These are phyloP conservation scores for Hygrocybe coccinea DNA, from an alignment of 768 basidiomycete species.

Conservation along the genomic window DNA sequence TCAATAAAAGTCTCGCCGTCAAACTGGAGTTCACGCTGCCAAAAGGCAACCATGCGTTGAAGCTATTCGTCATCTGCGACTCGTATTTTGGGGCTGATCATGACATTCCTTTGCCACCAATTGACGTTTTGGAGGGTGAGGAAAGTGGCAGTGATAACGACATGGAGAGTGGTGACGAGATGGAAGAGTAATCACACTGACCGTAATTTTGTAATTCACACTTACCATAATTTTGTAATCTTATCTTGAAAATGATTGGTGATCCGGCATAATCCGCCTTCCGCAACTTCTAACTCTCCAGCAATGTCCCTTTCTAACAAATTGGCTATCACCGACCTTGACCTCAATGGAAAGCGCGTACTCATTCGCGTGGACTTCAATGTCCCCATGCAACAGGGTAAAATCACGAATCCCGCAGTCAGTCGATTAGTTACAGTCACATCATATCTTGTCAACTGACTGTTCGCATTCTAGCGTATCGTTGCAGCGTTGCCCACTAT, in stretches of 20 bases:
- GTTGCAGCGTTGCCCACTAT: slow-evolving; percentile 95
- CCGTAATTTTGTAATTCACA: no score
- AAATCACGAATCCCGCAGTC: slow-evolving; percentile 95
- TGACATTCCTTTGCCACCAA: slow-evolving; percentile 74
- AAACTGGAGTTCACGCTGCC: slow-evolving; percentile 88
- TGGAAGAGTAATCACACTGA: slow-evolving; percentile 3
- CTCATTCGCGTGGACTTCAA: slow-evolving; percentile 97
- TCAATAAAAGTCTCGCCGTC: slow-evolving; percentile 77
- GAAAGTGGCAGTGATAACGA: slow-evolving; percentile 80
- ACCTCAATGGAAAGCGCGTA: slow-evolving; percentile 82
- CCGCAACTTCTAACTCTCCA: no score
- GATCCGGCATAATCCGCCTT: no score
- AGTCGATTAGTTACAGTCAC: slow-evolving; percentile 29
- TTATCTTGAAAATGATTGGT: no score
- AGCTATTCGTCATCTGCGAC: slow-evolving; percentile 90
- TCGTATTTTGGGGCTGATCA: slow-evolving; percentile 90
- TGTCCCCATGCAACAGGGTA: slow-evolving; percentile 84
- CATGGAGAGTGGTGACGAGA: slow-evolving; percentile 61
- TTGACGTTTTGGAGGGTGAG: slow-evolving; percentile 88
- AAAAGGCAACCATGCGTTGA: slow-evolving; percentile 76
- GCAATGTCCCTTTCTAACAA: slow-evolving; percentile 98
- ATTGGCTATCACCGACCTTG: slow-evolving; percentile 86
- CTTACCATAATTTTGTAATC: no score
- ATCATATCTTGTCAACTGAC: no score
- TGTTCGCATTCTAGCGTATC: slow-evolving; percentile 64